Evolutionary conservation across 148 eudicot species (phyloP).

Genomic region (Dianthus caryophyllus): DNA sequence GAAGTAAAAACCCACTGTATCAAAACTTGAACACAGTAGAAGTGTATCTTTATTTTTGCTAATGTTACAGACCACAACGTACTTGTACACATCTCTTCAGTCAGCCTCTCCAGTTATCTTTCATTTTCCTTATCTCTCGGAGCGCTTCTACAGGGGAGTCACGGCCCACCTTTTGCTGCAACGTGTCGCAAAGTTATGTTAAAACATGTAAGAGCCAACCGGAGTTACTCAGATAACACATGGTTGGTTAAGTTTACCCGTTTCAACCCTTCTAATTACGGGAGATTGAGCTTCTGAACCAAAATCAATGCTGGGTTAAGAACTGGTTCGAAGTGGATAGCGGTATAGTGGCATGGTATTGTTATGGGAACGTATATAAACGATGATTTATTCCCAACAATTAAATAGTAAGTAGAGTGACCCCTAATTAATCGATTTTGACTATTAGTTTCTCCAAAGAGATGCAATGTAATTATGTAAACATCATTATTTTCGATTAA

Average conservation of each 20-base stretch:
- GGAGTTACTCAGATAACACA: neutral
- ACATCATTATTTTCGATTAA: too few species aligned
- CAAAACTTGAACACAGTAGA: slow-evolving; percentile 3
- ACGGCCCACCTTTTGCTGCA: slow-evolving; percentile 60
- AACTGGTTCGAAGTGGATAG: too few species aligned
- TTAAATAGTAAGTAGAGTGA: too few species aligned
- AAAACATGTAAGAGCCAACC: neutral
- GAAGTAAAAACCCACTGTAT: neutral
- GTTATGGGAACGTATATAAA: too few species aligned
- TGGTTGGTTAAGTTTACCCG: neutral
- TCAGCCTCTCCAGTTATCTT: slow-evolving; percentile 88
- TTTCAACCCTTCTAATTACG: neutral
- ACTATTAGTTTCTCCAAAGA: too few species aligned
- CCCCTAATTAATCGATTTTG: too few species aligned
- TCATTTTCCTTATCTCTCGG: slow-evolving; percentile 61
- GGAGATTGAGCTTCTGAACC: neutral
- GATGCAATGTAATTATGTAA: too few species aligned
- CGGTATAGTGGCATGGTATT: too few species aligned
- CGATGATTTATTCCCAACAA: too few species aligned
- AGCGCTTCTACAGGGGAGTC: slow-evolving; percentile 69
- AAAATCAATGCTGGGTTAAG: neutral
- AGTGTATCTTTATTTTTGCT: neutral
- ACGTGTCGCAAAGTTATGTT: neutral
- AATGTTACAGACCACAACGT: slow-evolving; percentile 17
- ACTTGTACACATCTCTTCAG: slow-evolving; percentile 4